Base-by-base conservation (phyloP, 2,329 filamentous ascomycete genomes). In the Aspergillus sp. region DNA sequence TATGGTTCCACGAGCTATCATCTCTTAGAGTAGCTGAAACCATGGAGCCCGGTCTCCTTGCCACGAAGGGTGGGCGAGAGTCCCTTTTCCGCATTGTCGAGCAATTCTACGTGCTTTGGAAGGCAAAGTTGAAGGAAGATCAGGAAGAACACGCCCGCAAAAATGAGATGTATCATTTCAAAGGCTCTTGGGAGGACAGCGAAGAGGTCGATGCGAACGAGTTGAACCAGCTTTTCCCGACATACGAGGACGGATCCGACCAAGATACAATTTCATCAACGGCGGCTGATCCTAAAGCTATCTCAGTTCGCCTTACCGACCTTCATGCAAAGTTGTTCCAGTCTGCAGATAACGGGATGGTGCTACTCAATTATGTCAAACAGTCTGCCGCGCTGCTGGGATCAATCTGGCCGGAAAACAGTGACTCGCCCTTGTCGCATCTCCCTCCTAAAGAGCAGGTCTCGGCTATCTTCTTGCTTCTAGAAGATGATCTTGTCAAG, bases 161-260 rank as follows among this genome's bases (percentile, higher is more conserved):
- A 60, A 85, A 84, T 5, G 92, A 89, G 61, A 75, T 96, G 39
- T 99, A 96, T 74, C 88, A 87, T 18, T 97, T 95, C 76, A 85
- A 86, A 61, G 93, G 93, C 32, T 88, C 86, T 39, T 78, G 85
- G 39, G 89, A 93, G 59, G 88, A 93, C 48, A 86, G 90, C 62
- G 89, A 96, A 55, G 88, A 89, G 65, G 79, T 84, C 9, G 85
- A 91, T 52, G 83, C 88, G 61, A 84, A 89, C 55, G 90, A 95
- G 62, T 88, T 96, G 62, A 82, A 87, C 18, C 83, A 89, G 62
- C 78, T 98, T 6, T 98, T 98, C 76, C 93, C 93, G 1, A 85
- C 83, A 5, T 96, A 86, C 62, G 86, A 90, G 13, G 81, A 83
- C 1, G 81, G 82, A 1, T 72, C 78, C 2, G 74, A 76, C 2